These are phyloP conservation scores for Aurantiochytrium sp. DNA, from an alignment of 108 stramenopile species.

Conservation along the genomic window DNA sequence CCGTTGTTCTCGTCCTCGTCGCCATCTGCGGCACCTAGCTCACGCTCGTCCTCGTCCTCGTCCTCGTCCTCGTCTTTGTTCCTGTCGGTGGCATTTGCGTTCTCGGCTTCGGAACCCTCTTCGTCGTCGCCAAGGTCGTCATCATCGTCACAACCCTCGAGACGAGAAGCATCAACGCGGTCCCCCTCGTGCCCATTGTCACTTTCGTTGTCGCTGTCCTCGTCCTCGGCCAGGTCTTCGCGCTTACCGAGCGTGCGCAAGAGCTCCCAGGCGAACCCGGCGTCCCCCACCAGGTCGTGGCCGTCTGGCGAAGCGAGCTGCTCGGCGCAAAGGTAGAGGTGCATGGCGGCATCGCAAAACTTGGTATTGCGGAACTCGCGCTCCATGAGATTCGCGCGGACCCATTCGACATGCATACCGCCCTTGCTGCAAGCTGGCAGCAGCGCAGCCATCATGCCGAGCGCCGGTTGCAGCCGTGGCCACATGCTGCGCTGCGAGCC, in stretches of 20 bases:
- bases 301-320: neutral
- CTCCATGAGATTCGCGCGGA: neutral
- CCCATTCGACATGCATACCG: neutral
- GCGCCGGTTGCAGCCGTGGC: neutral
- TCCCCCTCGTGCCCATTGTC: neutral
- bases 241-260: neutral
- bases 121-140: neutral
- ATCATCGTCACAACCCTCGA: neutral
- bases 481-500: neutral
- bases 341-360: neutral
- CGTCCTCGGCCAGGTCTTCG: neutral
- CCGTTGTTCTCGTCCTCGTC: neutral
- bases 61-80: neutral
- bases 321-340: neutral
- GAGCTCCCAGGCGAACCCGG: neutral
- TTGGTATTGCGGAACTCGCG: neutral
- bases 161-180: neutral
- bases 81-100: neutral
- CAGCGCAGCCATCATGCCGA: neutral
- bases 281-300: neutral
- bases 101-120: neutral
- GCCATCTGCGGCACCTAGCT: neutral
- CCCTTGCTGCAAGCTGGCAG: neutral
- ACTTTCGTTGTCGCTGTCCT: neutral
- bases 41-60: neutral